Evolutionary conservation across 768 basidiomycete species (phyloP).

Genomic region (Pleurotus platypus): DNA sequence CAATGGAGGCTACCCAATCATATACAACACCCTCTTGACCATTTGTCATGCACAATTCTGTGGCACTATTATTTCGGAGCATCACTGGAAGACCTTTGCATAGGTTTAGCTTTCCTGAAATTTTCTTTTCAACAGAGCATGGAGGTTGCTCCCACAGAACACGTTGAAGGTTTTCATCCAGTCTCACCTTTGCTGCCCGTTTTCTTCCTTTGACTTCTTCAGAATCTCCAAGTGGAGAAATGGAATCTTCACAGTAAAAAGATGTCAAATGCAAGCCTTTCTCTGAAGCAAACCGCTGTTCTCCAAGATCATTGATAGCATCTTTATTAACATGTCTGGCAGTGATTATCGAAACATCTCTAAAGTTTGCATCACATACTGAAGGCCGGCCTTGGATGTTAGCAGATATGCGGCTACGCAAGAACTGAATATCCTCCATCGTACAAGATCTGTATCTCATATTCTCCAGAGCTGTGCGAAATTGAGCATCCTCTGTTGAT

Average conservation of each 20-base stretch:
- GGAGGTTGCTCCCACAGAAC: constrained; percentile 18
- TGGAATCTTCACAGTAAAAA: constrained; percentile 22
- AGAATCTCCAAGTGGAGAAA: not conserved
- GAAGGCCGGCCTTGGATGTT: not conserved
- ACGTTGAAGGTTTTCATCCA: constrained; percentile 9
- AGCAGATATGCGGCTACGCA: constrained; percentile 13
- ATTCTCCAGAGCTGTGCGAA: constrained; percentile 23
- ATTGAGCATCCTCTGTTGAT: constrained; percentile 19
- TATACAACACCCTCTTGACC: constrained; percentile 26
- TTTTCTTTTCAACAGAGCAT: constrained; percentile 12
- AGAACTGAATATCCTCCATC: constrained; percentile 23
- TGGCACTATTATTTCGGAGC: constrained; percentile 27
- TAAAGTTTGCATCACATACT: constrained; percentile 11
- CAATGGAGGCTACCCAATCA: constrained; percentile 19
- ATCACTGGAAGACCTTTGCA: constrained; percentile 32
- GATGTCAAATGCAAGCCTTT: constrained; percentile 15
- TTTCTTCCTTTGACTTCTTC: not conserved
- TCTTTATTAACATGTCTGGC: constrained; percentile 15
- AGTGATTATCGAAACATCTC: constrained; percentile 32
- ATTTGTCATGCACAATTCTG: constrained; percentile 30
- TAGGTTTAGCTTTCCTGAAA: constrained; percentile 22
- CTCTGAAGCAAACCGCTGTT: constrained; percentile 26
- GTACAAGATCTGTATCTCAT: constrained; percentile 15
- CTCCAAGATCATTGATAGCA: constrained; percentile 25
- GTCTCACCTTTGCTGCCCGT: not conserved